These are phyloP conservation scores for Nemania diffusa DNA, from an alignment of 2,329 filamentous ascomycete species.

Conservation along the genomic window DNA sequence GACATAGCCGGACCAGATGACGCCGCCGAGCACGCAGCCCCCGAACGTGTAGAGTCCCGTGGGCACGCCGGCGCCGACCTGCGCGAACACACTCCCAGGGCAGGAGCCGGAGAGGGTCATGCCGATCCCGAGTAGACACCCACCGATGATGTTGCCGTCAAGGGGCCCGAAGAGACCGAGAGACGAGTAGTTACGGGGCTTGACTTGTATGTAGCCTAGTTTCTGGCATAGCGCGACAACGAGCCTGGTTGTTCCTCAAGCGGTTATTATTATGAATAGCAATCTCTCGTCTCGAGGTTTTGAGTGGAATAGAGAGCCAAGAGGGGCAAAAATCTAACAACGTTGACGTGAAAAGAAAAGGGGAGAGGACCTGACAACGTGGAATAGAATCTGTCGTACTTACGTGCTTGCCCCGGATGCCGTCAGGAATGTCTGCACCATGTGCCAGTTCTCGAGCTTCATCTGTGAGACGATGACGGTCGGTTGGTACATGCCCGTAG, in stretches of 20 bases:
- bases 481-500: slow-evolving; percentile 69
- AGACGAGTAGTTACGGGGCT: slow-evolving; percentile 62
- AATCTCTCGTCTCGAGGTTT: not conserved
- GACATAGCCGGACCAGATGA: slow-evolving; percentile 61
- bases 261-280: slow-evolving; percentile 12
- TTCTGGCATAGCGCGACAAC: slow-evolving; percentile 58
- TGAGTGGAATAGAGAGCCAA: slow-evolving; percentile 12
- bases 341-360: not conserved
- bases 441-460: slow-evolving; percentile 69
- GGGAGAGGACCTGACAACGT: not conserved
- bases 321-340: not conserved
- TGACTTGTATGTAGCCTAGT: slow-evolving; percentile 55
- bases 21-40: slow-evolving; percentile 66
- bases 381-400: slow-evolving; percentile 44
- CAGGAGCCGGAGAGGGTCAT: slow-evolving; percentile 74
- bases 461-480: slow-evolving; percentile 70
- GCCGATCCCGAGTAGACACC: slow-evolving; percentile 69
- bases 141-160: slow-evolving; percentile 74
- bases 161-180: slow-evolving; percentile 64
- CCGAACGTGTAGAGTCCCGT: slow-evolving; percentile 63
- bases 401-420: slow-evolving; percentile 72
- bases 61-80: slow-evolving; percentile 64
- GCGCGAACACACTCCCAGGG: slow-evolving; percentile 71
- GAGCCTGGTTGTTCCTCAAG: slow-evolving; percentile 32
- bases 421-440: slow-evolving; percentile 72